Percentiles rank a stretch among this genome's conserved stretches.
Conservation (phyloP, 2,329 filamentous ascomycete species). For the Epichloe aotearoae region DNA sequence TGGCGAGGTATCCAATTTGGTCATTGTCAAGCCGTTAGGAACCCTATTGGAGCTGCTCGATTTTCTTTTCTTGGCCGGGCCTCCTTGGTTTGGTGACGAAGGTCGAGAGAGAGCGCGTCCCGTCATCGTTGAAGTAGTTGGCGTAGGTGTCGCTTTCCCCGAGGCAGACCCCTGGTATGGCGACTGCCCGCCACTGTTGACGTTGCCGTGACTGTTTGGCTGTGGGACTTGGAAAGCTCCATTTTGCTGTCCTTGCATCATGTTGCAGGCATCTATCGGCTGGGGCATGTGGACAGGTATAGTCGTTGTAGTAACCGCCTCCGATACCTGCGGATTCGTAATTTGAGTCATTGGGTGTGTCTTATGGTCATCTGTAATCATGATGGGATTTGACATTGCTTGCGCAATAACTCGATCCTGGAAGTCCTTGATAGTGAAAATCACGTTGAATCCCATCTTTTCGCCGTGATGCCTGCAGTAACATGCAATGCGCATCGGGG, state of each 20-base stretch:
- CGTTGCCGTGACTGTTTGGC: conserved; percentile 47
- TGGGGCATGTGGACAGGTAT: conserved; percentile 8
- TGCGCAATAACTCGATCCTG: conserved; percentile 68
- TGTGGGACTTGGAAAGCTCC: conserved; percentile 37
- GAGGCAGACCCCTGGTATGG: conserved; percentile 18
- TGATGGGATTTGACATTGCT: conserved; percentile 73
- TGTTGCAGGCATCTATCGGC: conserved; percentile 17
- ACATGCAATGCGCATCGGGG: conserved; percentile 91
- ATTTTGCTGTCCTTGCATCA: conserved; percentile 18
- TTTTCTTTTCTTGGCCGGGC: conserved; percentile 73
- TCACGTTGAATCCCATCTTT: conserved; percentile 82
- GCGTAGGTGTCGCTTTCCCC: conserved; percentile 19
- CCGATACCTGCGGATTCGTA: conserved; percentile 16
- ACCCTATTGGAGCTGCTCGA: conserved; percentile 58
- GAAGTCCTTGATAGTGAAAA: conserved; percentile 85
- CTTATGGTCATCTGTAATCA: conserved; percentile 98
- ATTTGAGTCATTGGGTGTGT: conserved; percentile 41
- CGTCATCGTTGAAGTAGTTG: conserved; percentile 8
- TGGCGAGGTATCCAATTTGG: conserved; percentile 53
- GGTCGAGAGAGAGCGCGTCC: conserved; percentile 50
- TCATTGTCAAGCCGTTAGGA: conserved; percentile 68
- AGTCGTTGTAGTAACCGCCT: conserved; percentile 13
- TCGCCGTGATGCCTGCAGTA: conserved; percentile 94
- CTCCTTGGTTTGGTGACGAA: conserved; percentile 54
- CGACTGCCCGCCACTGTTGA: conserved; percentile 36